These are phyloP conservation scores for Cenococcum geophilum DNA, from an alignment of 495 filamentous ascomycete genomes.

Conservation along the genomic window DNA sequence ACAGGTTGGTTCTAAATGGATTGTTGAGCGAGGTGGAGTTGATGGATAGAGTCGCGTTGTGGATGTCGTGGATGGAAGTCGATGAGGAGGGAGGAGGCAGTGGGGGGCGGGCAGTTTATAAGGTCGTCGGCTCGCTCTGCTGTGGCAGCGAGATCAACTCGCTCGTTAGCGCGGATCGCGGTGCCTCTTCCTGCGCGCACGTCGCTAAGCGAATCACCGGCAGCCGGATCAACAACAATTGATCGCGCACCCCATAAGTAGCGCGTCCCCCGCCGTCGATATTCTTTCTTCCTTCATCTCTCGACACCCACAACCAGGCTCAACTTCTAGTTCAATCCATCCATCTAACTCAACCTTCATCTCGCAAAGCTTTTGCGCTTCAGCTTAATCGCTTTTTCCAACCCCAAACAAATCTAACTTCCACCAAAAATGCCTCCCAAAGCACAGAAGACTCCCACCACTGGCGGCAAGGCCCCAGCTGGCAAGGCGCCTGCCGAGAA, in stretches of 20 bases:
- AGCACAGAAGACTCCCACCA: constrained; percentile 96
- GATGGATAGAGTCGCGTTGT: constrained; percentile 32
- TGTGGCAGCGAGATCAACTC: constrained; percentile 35
- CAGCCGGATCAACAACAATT: constrained; percentile 32
- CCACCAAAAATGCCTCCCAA: constrained; percentile 80
- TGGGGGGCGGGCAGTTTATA: constrained; percentile 31
- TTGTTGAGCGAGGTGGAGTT: constrained; percentile 33
- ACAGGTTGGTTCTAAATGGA: constrained; percentile 26
- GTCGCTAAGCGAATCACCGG: constrained; percentile 5
- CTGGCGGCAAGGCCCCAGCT: constrained; percentile 91
- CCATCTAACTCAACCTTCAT: constrained; percentile 3
- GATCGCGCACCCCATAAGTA: constrained; percentile 28
- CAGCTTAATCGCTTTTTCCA: constrained; percentile 10
- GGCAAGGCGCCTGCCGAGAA: constrained; percentile 89
- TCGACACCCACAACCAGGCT: constrained; percentile 8
- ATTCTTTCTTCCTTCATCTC: constrained; percentile 29
- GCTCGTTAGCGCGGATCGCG: constrained; percentile 23
- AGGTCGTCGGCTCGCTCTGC: constrained; percentile 25
- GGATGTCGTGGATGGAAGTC: constrained; percentile 19
- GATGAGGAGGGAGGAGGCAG: constrained; percentile 23
- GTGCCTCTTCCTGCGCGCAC: constrained; percentile 2
- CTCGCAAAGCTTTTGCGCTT: constrained; percentile 2
- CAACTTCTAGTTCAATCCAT: not conserved
- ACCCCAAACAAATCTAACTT: constrained; percentile 11
- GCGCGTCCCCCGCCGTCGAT: constrained; percentile 28